Base-by-base conservation (phyloP, 2,329 filamentous ascomycete species). In the Grosmannia serpens region DNA sequence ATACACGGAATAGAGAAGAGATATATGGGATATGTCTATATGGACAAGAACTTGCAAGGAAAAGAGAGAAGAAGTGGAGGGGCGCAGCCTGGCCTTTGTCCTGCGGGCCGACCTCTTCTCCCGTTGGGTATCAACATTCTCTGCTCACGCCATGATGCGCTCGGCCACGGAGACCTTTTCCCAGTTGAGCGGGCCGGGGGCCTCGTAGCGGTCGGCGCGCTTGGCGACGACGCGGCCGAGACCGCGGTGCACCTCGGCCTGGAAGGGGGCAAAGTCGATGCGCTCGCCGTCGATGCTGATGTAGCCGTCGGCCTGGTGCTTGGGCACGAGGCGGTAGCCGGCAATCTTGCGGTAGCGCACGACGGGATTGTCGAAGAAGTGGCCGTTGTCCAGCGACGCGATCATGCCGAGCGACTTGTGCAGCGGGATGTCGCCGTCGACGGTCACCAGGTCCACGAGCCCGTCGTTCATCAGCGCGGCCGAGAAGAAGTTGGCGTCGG, bases 281-380 rank as follows among this genome's bases (percentile, higher is more conserved):
- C 82, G 80, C 73, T 99, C 94, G 44, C 94, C 94, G 67, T 97
- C 94, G 63, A 99, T 90, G 69, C 90, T 95, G 69, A 99, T 95
- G 70, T 88, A 94, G 1, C 92, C 92, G 62, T 85, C 80, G 46
- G 81, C 75, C 65, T 85, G 79, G 62, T 86, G 74, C 57, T 82
- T 84, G 0, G 94, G 94, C 4, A 86, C 85, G 62, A 99, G 86
- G 49, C 94, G 82, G 69, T 94, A 96, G 0, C 87, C 94, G n/a
- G 81, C 80, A 4, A 96, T 80, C 70, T 99, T 99, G 65, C 85
- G 82, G 70, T 96, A 92, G 33, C 80, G 79, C 15, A 96, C 87
- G 46, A 88, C 79, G 0, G 84, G 80, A 67, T 88, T 84, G 68
- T 95, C 88, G 65, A 96, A 95, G 64, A 95, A 86, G 4, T 80